Conservation (phyloP, 257 asterid species). For the Knoxia roxburghii region DNA sequence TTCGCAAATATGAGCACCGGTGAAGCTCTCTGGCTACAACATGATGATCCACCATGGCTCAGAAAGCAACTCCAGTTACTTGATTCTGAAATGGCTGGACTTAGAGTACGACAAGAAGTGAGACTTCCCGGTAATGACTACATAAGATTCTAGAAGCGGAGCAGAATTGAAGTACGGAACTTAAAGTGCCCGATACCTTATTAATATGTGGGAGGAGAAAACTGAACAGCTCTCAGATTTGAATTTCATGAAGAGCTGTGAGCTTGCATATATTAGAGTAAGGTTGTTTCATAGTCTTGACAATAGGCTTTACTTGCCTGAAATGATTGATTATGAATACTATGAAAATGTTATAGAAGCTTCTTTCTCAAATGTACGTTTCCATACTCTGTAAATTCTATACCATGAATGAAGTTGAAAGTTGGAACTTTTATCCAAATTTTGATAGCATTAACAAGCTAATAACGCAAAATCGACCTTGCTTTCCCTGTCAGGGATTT, state of each 20-base stretch:
- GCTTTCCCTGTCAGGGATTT: too few relatives aligned
- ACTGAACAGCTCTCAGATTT: not conserved
- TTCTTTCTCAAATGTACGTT: too few relatives aligned
- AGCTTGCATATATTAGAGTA: not conserved
- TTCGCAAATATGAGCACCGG: constrained; percentile 67
- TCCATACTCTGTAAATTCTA: too few relatives aligned
- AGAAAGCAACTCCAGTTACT: constrained; percentile 47
- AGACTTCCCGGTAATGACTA: constrained; percentile 1
- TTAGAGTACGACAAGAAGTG: constrained; percentile 3
- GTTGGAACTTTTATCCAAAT: too few relatives aligned
- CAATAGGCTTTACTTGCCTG: not conserved
- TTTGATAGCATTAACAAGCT: too few relatives aligned
- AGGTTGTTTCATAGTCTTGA: not conserved
- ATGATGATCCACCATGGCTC: constrained; percentile 80
- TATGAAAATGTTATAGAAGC: not conserved
- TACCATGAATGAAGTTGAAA: too few relatives aligned
- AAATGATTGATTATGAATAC: not conserved
- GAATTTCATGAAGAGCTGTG: not conserved
- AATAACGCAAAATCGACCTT: too few relatives aligned
- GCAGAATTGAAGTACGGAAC: constrained; percentile 2
- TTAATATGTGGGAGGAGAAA: too few relatives aligned
- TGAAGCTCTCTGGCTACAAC: constrained; percentile 67
- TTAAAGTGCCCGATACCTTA: not conserved
- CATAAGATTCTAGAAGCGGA: not conserved
- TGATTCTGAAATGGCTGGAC: constrained; percentile 42